These are phyloP conservation scores for Zasmidium citrigriseum DNA, from an alignment of 2,329 filamentous ascomycete genomes.

Conservation along the genomic window DNA sequence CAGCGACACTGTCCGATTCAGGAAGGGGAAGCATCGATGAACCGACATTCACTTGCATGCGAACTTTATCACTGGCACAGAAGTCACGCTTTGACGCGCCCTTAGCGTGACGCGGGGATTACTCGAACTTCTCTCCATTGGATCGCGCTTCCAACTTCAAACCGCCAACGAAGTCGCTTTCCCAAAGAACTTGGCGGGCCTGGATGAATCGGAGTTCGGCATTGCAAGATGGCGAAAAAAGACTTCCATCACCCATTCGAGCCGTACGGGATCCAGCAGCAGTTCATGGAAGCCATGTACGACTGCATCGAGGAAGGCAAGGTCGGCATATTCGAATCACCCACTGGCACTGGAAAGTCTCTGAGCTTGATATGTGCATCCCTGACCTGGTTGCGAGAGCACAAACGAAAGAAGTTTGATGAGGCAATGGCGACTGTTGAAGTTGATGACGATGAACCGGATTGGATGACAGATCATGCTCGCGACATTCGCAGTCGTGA, in stretches of 20 bases:
- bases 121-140: not conserved
- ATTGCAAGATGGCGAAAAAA: conserved; percentile 31
- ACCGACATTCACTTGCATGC: conserved; percentile 9
- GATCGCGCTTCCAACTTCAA: conserved; percentile 1
- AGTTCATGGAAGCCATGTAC: conserved; percentile 87
- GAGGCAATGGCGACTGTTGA: conserved; percentile 51
- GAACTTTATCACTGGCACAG: not conserved
- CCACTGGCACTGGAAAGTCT: conserved; percentile 87
- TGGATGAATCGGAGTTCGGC: too few species aligned
- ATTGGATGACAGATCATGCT: conserved; percentile 82
- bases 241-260: conserved; percentile 86
- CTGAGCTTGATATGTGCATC: conserved; percentile 87
- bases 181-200: too few species aligned
- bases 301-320: conserved; percentile 75
- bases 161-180: not conserved
- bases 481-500: conserved; percentile 67
- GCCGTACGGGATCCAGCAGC: conserved; percentile 82
- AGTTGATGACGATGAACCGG: conserved; percentile 67
- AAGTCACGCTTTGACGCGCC: conserved; percentile 23
- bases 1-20: conserved; percentile 37
- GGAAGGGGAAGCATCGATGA: conserved; percentile 49
- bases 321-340: conserved; percentile 86
- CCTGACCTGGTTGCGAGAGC: conserved; percentile 84
- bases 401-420: conserved; percentile 66
- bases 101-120: conserved; percentile 22